Percentiles rank a stretch among this genome's conserved stretches.
Conservation (phyloP, 2,329 filamentous ascomycete genomes). For the Scedosporium minutisporum region DNA sequence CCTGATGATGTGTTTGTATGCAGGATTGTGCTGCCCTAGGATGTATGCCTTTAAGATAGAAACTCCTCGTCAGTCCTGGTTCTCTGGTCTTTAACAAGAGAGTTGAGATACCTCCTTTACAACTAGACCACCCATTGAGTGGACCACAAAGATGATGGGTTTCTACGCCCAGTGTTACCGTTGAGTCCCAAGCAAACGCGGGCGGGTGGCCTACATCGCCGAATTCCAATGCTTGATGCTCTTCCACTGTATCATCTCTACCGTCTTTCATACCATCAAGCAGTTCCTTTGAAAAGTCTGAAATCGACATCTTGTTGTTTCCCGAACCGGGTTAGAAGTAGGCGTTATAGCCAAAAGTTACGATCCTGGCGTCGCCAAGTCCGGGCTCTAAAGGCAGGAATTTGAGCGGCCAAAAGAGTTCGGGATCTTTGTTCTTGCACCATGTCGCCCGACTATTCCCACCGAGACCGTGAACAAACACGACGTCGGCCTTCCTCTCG, state of each 20-base stretch:
- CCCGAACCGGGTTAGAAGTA: conserved; percentile 14
- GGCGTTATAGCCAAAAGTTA: conserved; percentile 22
- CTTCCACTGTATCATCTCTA: neutral
- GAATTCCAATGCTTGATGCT: neutral
- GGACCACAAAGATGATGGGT: conserved; percentile 18
- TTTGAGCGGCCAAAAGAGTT: conserved; percentile 27
- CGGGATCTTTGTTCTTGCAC: conserved; percentile 20
- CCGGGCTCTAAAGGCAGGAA: conserved; percentile 26
- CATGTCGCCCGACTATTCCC: conserved; percentile 31
- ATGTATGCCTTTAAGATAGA: conserved; percentile 12
- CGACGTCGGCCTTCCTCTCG: conserved; percentile 17
- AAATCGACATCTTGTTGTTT: conserved; percentile 14
- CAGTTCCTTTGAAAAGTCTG: conserved; percentile 20
- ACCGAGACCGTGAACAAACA: conserved; percentile 32
- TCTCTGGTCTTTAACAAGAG: neutral
- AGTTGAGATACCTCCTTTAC: conserved; percentile 19
- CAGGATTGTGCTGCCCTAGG: conserved; percentile 12
- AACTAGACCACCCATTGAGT: conserved; percentile 21
- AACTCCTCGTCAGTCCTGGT: neutral
- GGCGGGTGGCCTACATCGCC: neutral
- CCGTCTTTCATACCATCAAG: conserved; percentile 1
- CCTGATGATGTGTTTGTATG: conserved; percentile 3
- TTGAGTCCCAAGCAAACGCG: no score
- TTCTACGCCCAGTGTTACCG: conserved; percentile 1
- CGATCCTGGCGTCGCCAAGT: conserved; percentile 17